phyloP scores from a whole-genome alignment of 2,329 filamentous ascomycete species.

The Aspergillus persii region DNA sequence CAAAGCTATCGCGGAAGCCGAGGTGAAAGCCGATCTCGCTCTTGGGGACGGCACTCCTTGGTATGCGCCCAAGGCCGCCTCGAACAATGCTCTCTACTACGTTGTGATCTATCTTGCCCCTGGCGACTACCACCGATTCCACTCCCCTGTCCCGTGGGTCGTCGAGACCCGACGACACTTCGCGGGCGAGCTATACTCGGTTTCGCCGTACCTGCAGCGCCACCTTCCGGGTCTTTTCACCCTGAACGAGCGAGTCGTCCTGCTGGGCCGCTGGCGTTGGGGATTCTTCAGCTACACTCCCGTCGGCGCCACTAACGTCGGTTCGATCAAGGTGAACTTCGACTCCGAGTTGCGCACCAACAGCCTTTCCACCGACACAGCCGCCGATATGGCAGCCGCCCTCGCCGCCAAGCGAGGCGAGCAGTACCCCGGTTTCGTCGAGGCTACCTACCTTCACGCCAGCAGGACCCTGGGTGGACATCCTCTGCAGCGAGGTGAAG shows the following conservation, averaged over 20 bases:
- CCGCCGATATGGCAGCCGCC: constrained; percentile 80
- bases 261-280: constrained; percentile 91
- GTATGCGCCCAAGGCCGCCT: constrained; percentile 64
- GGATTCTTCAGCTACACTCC: constrained; percentile 97
- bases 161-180: constrained; percentile 95
- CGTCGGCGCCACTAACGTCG: constrained; percentile 95
- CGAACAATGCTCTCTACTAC: constrained; percentile 77
- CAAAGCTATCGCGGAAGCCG: constrained; percentile 70
- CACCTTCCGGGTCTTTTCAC: constrained; percentile 93
- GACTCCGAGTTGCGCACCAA: constrained; percentile 92
- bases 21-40: constrained; percentile 81
- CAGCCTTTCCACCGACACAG: constrained; percentile 86
- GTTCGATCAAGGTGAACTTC: constrained; percentile 95
- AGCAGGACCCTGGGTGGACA: constrained; percentile 78
- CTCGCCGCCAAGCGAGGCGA: constrained; percentile 73
- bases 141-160: constrained; percentile 93
- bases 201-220: constrained; percentile 90
- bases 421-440: constrained; percentile 83
- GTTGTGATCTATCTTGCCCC: constrained; percentile 93
- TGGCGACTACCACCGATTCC: constrained; percentile 97
- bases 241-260: constrained; percentile 90
- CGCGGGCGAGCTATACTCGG: constrained; percentile 90
- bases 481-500: constrained; percentile 80
- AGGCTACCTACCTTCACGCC: constrained; percentile 81
- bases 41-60: constrained; percentile 62